These are phyloP conservation scores for Sugiyamaella xylanicola DNA, from an alignment of 1,139 yeast species.

Conservation along the genomic window DNA sequence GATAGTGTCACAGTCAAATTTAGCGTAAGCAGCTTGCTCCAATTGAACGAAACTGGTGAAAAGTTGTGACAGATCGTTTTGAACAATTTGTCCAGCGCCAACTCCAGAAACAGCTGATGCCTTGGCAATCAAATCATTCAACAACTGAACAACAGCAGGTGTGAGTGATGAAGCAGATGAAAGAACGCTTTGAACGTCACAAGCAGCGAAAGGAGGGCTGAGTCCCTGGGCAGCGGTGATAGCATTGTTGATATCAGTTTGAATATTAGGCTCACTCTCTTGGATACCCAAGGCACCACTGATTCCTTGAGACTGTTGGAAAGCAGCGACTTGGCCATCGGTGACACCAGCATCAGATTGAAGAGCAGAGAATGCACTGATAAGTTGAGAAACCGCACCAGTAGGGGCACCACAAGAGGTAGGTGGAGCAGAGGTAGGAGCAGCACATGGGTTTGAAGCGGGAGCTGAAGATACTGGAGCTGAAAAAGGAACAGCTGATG, in stretches of 20 bases:
- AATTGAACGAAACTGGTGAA: slow-evolving; percentile 19
- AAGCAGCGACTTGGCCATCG: not conserved
- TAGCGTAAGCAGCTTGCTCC: slow-evolving; percentile 20
- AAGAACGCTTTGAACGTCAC: slow-evolving; percentile 15
- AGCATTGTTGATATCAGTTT: slow-evolving; percentile 1
- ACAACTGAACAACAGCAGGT: slow-evolving; percentile 18
- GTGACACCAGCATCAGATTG: slow-evolving; percentile 5
- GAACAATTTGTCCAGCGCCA: slow-evolving; percentile 24
- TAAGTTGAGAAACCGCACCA: slow-evolving; percentile 2
- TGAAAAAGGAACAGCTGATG: slow-evolving; percentile 8
- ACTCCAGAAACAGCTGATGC: slow-evolving; percentile 24
- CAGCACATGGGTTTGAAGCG: not conserved
- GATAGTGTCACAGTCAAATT: not conserved
- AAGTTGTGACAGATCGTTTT: slow-evolving; percentile 21
- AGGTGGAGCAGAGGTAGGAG: slow-evolving; percentile 1
- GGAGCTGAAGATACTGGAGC: slow-evolving; percentile 11
- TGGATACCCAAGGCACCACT: slow-evolving; percentile 27
- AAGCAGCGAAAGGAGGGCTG: slow-evolving; percentile 3
- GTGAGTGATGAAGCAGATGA: slow-evolving; percentile 14
- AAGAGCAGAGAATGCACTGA: slow-evolving; percentile 2
- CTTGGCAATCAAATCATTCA: slow-evolving; percentile 23
- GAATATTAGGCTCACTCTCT: slow-evolving; percentile 11
- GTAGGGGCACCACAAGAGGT: not conserved
- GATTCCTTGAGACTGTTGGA: slow-evolving; percentile 19
- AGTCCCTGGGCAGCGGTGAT: not conserved